These are phyloP conservation scores for Pezizomycotina sp. DNA, from an alignment of 2,329 filamentous ascomycete genomes.

Conservation along the genomic window DNA sequence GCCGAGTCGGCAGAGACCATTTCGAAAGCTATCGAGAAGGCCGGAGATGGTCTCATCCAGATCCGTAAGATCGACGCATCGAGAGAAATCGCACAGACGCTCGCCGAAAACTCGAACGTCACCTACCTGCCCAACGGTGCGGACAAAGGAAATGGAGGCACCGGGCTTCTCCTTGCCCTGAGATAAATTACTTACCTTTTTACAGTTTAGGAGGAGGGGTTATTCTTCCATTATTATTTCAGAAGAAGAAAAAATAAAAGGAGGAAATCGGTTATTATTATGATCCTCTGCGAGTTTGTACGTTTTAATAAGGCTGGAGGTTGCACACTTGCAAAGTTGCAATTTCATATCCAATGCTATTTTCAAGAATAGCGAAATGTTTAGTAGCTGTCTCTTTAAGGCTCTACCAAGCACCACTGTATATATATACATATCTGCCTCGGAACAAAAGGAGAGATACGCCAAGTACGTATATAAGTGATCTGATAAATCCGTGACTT, in stretches of 20 bases:
- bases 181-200: conserved; percentile 29
- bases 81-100: conserved; percentile 81
- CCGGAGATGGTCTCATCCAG: conserved; percentile 81
- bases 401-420: no score
- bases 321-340: no score
- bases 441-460: no score
- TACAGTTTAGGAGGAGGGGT: background rate
- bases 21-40: conserved; percentile 79
- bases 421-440: no score
- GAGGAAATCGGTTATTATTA: no score
- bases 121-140: conserved; percentile 72
- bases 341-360: no score
- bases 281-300: no score
- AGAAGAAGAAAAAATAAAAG: background rate
- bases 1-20: conserved; percentile 94
- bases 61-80: conserved; percentile 95
- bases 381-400: no score
- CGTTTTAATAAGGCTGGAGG: no score
- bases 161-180: conserved; percentile 46
- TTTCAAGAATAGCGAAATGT: no score
- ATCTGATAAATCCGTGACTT: no score
- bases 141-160: conserved; percentile 43
- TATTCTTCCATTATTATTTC: conserved; percentile 1
- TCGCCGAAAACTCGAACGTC: conserved; percentile 84
- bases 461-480: no score